A percentile compares a stretch with the other conserved stretches of the same genome.
Evolutionary conservation across 2,329 filamentous ascomycete species (phyloP).

Genomic region (Ceratocystis lukuohia): DNA sequence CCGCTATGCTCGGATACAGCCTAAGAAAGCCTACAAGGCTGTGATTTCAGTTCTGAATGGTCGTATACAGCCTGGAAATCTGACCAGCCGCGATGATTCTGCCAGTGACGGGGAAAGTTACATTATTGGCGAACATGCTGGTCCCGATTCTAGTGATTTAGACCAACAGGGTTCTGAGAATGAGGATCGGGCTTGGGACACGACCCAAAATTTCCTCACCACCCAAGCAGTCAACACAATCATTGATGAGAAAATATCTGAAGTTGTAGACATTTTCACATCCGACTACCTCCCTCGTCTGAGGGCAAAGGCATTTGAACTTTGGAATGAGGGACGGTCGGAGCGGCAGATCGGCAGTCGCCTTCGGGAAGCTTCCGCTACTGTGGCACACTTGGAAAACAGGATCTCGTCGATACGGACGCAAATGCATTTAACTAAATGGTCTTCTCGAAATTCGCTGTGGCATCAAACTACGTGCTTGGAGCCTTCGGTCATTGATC

Average conservation of each 20-base stretch:
- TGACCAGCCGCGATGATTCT: conserved; percentile 18
- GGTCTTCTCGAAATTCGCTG: conserved; percentile 40
- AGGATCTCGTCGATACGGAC: conserved; percentile 44
- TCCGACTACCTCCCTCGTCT: conserved; percentile 14
- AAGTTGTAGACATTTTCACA: conserved; percentile 12
- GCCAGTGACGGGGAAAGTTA: conserved; percentile 17
- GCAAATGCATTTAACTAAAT: conserved; percentile 40
- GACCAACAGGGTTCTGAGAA: conserved; percentile 34
- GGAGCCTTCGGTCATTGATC: conserved; percentile 51
- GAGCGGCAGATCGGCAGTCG: conserved; percentile 23
- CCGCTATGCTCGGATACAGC: conserved; percentile 31
- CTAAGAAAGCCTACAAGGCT: conserved; percentile 31
- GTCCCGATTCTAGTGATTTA: conserved; percentile 23
- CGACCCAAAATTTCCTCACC: background rate
- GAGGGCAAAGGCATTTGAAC: conserved; percentile 14
- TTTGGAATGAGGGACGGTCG: conserved; percentile 12
- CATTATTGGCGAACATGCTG: conserved; percentile 6
- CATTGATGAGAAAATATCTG: conserved; percentile 15
- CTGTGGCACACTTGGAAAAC: conserved; percentile 31
- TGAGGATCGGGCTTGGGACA: conserved; percentile 23
- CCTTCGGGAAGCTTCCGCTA: conserved; percentile 32
- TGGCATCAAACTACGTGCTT: conserved; percentile 43
- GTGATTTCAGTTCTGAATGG: conserved; percentile 31
- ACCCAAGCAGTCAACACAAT: conserved; percentile 13
- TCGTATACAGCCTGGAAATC: conserved; percentile 19